Percentiles rank a stretch among this genome's conserved stretches.
Conservation (phyloP, 352 stramenopile species). For the Phytopythium chamaehyphon region DNA sequence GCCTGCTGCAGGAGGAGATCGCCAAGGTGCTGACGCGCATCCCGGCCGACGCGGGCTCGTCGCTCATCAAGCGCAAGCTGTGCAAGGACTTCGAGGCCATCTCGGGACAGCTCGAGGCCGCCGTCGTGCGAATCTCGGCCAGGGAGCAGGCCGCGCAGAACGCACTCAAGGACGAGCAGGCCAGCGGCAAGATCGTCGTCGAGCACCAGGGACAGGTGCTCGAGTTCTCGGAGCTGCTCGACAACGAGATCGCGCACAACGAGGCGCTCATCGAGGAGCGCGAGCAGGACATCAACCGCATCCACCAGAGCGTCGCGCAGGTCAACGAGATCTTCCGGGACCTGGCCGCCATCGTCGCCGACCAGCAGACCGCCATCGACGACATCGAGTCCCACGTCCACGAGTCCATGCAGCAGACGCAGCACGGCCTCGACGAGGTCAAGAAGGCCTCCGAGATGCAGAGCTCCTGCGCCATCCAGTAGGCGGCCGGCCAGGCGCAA, state of each 20-base stretch:
- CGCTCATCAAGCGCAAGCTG: constrained; percentile 75
- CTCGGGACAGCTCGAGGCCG: constrained; percentile 63
- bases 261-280: constrained; percentile 88
- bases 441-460: constrained; percentile 84
- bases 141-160: constrained; percentile 61
- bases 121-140: constrained; percentile 59
- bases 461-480: constrained; percentile 64
- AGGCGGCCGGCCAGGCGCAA: constrained; percentile 8
- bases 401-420: constrained; percentile 78
- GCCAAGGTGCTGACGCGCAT: constrained; percentile 54
- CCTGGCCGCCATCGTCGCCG: constrained; percentile 77
- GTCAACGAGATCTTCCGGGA: constrained; percentile 91
- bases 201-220: constrained; percentile 74
- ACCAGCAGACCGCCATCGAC: constrained; percentile 84
- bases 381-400: constrained; percentile 84
- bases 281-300: constrained; percentile 82
- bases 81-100: constrained; percentile 82
- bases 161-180: constrained; percentile 32
- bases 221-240: constrained; percentile 67
- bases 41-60: constrained; percentile 50
- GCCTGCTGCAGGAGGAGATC: constrained; percentile 79
- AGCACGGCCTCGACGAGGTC: constrained; percentile 79
- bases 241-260: constrained; percentile 86
- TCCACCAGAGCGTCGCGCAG: constrained; percentile 87
- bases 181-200: constrained; percentile 45